phyloP scores from a whole-genome alignment of 148 eudicot genomes.

The Amaranthus cruentus region DNA sequence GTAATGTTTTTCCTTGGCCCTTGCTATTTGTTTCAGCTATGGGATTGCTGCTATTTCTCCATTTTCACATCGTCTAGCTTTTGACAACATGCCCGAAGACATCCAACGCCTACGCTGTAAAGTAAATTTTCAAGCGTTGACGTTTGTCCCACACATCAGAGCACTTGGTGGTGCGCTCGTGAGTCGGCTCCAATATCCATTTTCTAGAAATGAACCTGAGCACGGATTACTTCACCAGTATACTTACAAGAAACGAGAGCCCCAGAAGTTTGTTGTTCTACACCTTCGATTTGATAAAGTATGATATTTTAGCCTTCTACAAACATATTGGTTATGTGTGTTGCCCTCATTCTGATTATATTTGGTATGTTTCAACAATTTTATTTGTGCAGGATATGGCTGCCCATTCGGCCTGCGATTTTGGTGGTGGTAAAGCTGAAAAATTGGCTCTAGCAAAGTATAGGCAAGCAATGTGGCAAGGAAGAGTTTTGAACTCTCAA shows the following conservation, averaged over 20 bases:
- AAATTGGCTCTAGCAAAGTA: slow-evolving; percentile 84
- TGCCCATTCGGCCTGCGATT: slow-evolving; percentile 98
- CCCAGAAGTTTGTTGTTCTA: slow-evolving; percentile 73
- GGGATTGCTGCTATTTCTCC: slow-evolving; percentile 97
- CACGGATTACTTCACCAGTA: slow-evolving; percentile 38
- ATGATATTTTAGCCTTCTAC: slow-evolving; percentile 12
- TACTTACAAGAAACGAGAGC: slow-evolving; percentile 36
- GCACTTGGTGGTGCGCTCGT: slow-evolving; percentile 81
- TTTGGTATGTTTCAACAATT: neutral
- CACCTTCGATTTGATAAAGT: slow-evolving; percentile 98
- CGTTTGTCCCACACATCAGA: slow-evolving; percentile 75
- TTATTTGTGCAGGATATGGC: slow-evolving; percentile 81
- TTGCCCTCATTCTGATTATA: neutral
- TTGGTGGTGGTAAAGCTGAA: slow-evolving; percentile 97
- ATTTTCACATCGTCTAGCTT: slow-evolving; percentile 90
- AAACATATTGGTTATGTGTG: neutral
- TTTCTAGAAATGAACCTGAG: slow-evolving; percentile 35
- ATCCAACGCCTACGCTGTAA: slow-evolving; percentile 88
- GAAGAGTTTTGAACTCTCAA: slow-evolving; percentile 88
- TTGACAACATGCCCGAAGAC: slow-evolving; percentile 81
- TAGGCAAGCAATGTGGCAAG: slow-evolving; percentile 89
- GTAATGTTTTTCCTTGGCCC: neutral
- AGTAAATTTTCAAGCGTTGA: slow-evolving; percentile 82
- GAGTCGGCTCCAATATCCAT: slow-evolving; percentile 57
- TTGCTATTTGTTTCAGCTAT: slow-evolving; percentile 43